A percentile compares a stretch with the other conserved stretches of the same genome.
Evolutionary conservation across 805 yeast species (phyloP).

Genomic region (Pichia heedii): DNA sequence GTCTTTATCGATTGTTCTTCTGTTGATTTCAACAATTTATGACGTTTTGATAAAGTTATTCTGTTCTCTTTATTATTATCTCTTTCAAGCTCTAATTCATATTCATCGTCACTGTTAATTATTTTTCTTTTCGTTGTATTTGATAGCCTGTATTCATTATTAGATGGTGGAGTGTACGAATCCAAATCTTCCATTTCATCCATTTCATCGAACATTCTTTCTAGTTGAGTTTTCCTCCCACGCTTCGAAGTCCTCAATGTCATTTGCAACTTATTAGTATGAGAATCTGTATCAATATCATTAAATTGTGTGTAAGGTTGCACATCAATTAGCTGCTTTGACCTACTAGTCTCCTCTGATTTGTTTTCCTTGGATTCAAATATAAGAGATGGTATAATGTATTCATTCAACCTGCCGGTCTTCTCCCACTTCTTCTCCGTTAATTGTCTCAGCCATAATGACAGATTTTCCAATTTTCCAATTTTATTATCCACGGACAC

Average conservation of each 20-base stretch:
- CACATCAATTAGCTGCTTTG: background rate
- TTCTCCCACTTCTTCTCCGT: background rate
- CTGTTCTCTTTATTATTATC: no score
- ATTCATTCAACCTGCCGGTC: background rate
- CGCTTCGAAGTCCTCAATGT: constrained; percentile 1
- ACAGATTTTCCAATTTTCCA: background rate
- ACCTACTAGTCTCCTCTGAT: no score
- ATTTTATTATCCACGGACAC: no score
- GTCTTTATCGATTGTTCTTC: no score
- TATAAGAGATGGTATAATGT: no score
- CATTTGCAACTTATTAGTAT: background rate
- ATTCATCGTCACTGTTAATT: no score
- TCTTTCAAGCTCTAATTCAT: no score
- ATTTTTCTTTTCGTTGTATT: no score
- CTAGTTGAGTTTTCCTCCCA: constrained; percentile 4
- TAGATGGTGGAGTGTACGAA: constrained; percentile 1
- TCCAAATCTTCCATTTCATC: constrained; percentile 6
- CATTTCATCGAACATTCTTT: constrained; percentile 6
- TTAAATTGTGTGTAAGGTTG: background rate
- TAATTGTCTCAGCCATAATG: background rate
- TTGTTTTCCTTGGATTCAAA: no score
- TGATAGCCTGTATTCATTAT: no score
- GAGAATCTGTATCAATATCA: background rate
- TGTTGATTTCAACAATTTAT: no score
- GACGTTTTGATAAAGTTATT: no score